Percentiles rank a stretch among this genome's conserved stretches.
Conservation (phyloP, 1,284 basidiomycete genomes). For the Marasmius tenuissimus region DNA sequence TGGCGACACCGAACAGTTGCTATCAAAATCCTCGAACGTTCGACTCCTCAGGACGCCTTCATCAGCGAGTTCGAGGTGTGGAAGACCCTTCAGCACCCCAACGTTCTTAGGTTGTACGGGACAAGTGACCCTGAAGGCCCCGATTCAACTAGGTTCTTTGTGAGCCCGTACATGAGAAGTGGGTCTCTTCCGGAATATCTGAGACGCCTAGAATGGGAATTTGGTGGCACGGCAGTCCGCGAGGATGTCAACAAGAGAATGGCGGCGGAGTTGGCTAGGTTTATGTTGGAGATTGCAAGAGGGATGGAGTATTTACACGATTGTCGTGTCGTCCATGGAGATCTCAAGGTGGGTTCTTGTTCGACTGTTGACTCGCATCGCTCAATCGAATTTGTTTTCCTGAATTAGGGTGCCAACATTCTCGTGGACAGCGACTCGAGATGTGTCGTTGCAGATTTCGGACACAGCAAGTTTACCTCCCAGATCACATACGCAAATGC, state of each 20-base stretch:
- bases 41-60: constrained; percentile 36
- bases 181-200: constrained; percentile 8
- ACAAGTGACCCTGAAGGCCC: constrained; percentile 37
- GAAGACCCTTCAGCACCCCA: constrained; percentile 38
- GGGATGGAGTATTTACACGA: constrained; percentile 12
- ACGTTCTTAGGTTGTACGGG: constrained; percentile 42
- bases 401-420: constrained; percentile 9
- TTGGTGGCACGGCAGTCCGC: background rate
- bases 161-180: constrained; percentile 27
- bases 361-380: background rate
- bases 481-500: constrained; percentile 6
- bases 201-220: constrained; percentile 11
- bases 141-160: constrained; percentile 47
- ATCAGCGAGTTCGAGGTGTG: constrained; percentile 37
- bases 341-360: constrained; percentile 9
- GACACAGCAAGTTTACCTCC: constrained; percentile 9
- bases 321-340: constrained; percentile 6
- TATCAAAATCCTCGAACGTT: constrained; percentile 40
- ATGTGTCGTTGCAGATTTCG: constrained; percentile 13
- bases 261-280: constrained; percentile 8
- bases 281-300: constrained; percentile 10
- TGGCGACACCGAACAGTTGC: constrained; percentile 11
- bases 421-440: constrained; percentile 9
- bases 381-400: background rate
- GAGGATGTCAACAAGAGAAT: background rate